Evolutionary conservation across 371 early-diverging fungal species (phyloP), one percentile per base, ranked within the genome.

Genomic region (Choanephora cucurbitarum): DNA sequence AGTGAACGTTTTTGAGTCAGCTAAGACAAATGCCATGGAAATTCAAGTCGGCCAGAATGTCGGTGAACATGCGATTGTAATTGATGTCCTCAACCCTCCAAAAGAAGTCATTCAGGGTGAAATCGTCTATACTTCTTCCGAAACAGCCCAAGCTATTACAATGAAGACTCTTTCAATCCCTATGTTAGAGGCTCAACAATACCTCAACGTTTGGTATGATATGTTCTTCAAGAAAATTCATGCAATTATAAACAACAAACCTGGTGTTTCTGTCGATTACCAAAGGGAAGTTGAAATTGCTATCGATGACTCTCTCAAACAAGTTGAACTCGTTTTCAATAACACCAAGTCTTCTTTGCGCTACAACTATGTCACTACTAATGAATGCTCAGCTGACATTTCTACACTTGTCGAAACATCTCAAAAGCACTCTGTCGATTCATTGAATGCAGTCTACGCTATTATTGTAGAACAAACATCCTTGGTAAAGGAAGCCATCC

Each of bases 81-180:
- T 58, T 19, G 44, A 49, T 33, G 40, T 41, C 2, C 40, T 46
- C 49, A 53, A 52, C 17, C 11, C 31, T 23, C 22, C 33, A 11
- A 31, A 32, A 9, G 44, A 58, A 19, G 37, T 53, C 9, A 52
- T 49, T 23, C 44, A 53, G 15, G 57, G 44, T 31, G 54, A 48
- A 28, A 18, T 57, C 44, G 44, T 57, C 21, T 63, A 58, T 23
- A 52, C 58, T 17, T 54, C 60, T 43, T 42, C 55, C 44, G 58
- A 64, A 55, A 37, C 54, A 17, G 61, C 65, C 18, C 44, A 64
- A 52, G 34, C 53, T 2, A 57, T 57, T 34, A 50, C 57, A 24
- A 39, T 49, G 5, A 51, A 46, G 37, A 28, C 40, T 18, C 41
- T 56, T 13, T 13, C 55, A 1, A 19, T 3, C 15, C 42, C 48